Base-by-base conservation (phyloP, 2,329 filamentous ascomycete species). In the Hyphodiscus sp. region DNA sequence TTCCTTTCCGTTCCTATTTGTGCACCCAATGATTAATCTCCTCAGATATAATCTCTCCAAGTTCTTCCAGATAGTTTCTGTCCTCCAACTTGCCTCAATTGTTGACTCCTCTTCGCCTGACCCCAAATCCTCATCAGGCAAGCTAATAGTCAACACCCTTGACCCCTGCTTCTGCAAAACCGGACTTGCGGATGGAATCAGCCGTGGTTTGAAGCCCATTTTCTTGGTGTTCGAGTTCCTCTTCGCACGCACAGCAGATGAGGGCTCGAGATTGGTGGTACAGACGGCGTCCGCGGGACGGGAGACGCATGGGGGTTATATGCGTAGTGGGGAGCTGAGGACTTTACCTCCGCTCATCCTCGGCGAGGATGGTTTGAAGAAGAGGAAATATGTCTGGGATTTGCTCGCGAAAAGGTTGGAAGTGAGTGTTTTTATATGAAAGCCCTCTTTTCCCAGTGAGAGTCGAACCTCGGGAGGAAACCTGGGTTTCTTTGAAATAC, bases 21-120 rank as follows among this genome's bases (percentile, higher is more conserved):
- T 26, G 8, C 23, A 46, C 20, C 46, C 26, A 33, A 30, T 46
- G 44, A 46, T 20, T 7, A 10, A n/a, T n/a, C n/a, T 16, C 20
- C n/a, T 18, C 41, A 56, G 54, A 54, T 56, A 56, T 29, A 16
- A 45, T 11, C 18, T 47, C 5, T 49, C 44, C 2, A 56, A 56
- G 26, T 30, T 56, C n/a, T 42, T 56, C 2, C 45, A 50, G 30
- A 23, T 2, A 5, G 49, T 15, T 19, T 18, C 16, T 26, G 47
- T 46, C 43, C 20, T 43, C 20, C 49, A 49, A 18, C 50, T 52
- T 15, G 23, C 50, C 30, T 54, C 9, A 10, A 43, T 38, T 45
- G 41, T 16, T 16, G 26, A 38, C 38, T 49, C 33, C 16, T 18
- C n/a, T n/a, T n/a, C n/a, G n/a, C n/a, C n/a, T 18, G 23, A 26